Evolutionary conservation across 1,139 yeast species (phyloP).

Genomic region (Kurtzmaniella quercitrusa): DNA sequence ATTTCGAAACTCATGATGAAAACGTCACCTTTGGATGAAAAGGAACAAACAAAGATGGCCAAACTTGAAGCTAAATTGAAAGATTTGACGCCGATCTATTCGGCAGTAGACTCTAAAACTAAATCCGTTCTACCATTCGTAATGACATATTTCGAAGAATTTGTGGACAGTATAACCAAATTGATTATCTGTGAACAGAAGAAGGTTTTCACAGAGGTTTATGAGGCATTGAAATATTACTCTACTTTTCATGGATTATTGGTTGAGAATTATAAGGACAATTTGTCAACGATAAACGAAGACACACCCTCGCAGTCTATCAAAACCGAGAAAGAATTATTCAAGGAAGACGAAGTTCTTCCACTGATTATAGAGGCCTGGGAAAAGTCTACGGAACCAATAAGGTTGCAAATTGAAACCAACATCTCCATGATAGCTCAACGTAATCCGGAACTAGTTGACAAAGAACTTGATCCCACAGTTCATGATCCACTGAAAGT

Average conservation of each 20-base stretch:
- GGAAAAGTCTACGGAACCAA: slow-evolving; percentile 31
- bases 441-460: slow-evolving; percentile 29
- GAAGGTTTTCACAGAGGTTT: slow-evolving; percentile 26
- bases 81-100: slow-evolving; percentile 27
- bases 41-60: slow-evolving; percentile 33
- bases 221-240: slow-evolving; percentile 27
- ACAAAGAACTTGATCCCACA: slow-evolving; percentile 27
- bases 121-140: slow-evolving; percentile 44
- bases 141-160: slow-evolving; percentile 47
- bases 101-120: slow-evolving; percentile 36
- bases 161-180: slow-evolving; percentile 40
- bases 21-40: slow-evolving; percentile 31
- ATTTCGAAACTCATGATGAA: slow-evolving; percentile 43
- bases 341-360: not conserved
- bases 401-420: slow-evolving; percentile 34
- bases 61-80: slow-evolving; percentile 26
- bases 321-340: slow-evolving; percentile 6
- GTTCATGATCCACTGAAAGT: slow-evolving; percentile 21
- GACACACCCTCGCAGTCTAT: slow-evolving; percentile 11
- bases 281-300: slow-evolving; percentile 5
- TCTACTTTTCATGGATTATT: slow-evolving; percentile 37
- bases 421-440: slow-evolving; percentile 26
- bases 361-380: slow-evolving; percentile 27
- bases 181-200: slow-evolving; percentile 30
- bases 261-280: slow-evolving; percentile 7